Evolutionary conservation across 2,329 filamentous ascomycete species (phyloP).

Genomic region (Claviceps quebecensis): DNA sequence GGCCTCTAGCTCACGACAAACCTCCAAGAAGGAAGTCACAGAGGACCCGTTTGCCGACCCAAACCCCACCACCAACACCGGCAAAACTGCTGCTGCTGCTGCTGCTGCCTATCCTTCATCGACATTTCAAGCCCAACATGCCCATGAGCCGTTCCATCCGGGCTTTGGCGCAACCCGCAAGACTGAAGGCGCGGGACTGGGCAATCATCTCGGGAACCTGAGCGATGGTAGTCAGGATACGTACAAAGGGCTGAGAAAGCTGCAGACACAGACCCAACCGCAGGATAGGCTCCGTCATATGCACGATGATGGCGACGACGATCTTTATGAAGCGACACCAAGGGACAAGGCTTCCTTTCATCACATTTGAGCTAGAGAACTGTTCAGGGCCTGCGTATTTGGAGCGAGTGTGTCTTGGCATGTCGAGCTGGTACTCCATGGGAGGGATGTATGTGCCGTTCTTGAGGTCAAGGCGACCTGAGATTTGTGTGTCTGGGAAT

Average conservation of each 20-base stretch:
- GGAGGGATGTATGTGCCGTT: too few relatives aligned
- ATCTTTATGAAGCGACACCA: slow-evolving; percentile 26
- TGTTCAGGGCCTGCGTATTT: too few relatives aligned
- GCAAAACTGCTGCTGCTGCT: slow-evolving; percentile 3
- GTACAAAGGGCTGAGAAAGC: slow-evolving; percentile 7
- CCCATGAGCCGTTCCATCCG: slow-evolving; percentile 25
- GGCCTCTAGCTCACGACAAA: slow-evolving; percentile 13
- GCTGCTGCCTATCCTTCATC: slow-evolving; percentile 9
- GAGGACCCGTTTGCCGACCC: slow-evolving; percentile 24
- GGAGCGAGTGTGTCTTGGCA: too few relatives aligned
- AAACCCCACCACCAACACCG: slow-evolving; percentile 3
- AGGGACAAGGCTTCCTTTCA: slow-evolving; percentile 24
- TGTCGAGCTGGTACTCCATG: too few relatives aligned
- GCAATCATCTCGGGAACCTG: slow-evolving; percentile 6
- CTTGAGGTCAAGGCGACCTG: too few relatives aligned
- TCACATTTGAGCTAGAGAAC: slow-evolving; percentile 14
- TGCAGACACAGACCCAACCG: slow-evolving; percentile 6
- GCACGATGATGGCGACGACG: slow-evolving; percentile 17
- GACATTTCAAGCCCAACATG: slow-evolving; percentile 12
- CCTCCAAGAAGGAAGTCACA: slow-evolving; percentile 13
- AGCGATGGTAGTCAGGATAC: slow-evolving; percentile 1
- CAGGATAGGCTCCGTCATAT: slow-evolving; percentile 5
- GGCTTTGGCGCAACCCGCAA: slow-evolving; percentile 15
- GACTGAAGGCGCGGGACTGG: background rate
- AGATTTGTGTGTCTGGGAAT: too few relatives aligned